phyloP scores from a whole-genome alignment of 257 asterid genomes.

The Petunia secreta region DNA sequence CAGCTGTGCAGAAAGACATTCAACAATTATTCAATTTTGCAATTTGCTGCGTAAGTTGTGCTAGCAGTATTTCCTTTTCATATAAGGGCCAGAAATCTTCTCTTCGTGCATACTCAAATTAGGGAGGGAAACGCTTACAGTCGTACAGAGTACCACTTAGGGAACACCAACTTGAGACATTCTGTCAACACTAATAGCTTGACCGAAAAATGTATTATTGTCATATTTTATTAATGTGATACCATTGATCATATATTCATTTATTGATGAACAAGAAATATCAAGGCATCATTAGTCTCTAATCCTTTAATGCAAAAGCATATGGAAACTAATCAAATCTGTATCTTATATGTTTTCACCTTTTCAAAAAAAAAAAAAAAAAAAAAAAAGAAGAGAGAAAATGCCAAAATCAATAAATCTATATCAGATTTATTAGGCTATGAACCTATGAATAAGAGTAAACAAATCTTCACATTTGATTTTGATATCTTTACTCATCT shows the following conservation, averaged over 20 bases:
- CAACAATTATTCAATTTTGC: background rate
- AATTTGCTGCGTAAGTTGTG: background rate
- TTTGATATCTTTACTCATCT: background rate
- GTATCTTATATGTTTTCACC: background rate
- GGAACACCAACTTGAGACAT: background rate
- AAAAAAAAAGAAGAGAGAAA: background rate
- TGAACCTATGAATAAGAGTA: background rate
- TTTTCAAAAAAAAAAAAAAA: background rate
- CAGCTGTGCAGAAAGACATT: background rate
- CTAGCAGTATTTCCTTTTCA: constrained; percentile 22
- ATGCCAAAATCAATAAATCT: background rate
- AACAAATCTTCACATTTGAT: background rate
- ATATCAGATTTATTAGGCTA: background rate
- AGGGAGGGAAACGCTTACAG: background rate
- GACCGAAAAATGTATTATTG: constrained; percentile 4
- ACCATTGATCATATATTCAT: background rate
- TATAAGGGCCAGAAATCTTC: background rate
- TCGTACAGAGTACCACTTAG: background rate
- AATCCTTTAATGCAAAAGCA: background rate
- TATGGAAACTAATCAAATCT: background rate
- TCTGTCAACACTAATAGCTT: background rate
- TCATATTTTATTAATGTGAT: background rate
- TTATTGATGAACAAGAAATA: background rate
- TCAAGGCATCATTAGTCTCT: background rate
- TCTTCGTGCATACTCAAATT: background rate